Evolutionary conservation across 768 basidiomycete species (phyloP).

Genomic region (Kwoniella dejecticola): DNA sequence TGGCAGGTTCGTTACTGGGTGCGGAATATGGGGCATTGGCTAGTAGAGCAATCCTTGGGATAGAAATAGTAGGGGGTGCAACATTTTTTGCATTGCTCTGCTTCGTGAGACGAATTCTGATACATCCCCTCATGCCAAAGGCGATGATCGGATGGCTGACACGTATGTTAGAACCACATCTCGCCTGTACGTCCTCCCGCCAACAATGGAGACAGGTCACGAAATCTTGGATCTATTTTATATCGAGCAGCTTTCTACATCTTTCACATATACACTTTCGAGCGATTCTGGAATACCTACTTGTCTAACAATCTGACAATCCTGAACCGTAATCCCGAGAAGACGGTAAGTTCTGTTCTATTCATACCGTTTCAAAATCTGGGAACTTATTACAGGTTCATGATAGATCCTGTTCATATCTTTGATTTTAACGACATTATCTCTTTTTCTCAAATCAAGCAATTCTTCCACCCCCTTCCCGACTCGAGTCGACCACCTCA

Average conservation of each 20-base stretch:
- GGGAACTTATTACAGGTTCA: neutral
- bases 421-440: conserved; percentile 30
- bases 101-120: conserved; percentile 30
- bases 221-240: conserved; percentile 19
- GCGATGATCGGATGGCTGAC: neutral
- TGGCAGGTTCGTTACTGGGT: conserved; percentile 22
- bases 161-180: conserved; percentile 34
- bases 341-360: conserved; percentile 23
- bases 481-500: neutral
- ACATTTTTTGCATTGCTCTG: conserved; percentile 32
- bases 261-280: conserved; percentile 31
- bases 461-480: conserved; percentile 22
- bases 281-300: conserved; percentile 18
- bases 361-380: too few species aligned
- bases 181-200: conserved; percentile 10
- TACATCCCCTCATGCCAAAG: neutral
- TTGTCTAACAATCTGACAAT: conserved; percentile 14
- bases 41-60: conserved; percentile 24
- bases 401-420: conserved; percentile 42
- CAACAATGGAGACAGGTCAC: neutral
- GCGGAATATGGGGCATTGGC: conserved; percentile 36
- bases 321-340: conserved; percentile 31
- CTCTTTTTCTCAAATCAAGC: conserved; percentile 32
- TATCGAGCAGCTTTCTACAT: conserved; percentile 23
- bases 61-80: conserved; percentile 30